These are phyloP conservation scores for Cytospora mali DNA, from an alignment of 2,329 filamentous ascomycete species.

Conservation along the genomic window DNA sequence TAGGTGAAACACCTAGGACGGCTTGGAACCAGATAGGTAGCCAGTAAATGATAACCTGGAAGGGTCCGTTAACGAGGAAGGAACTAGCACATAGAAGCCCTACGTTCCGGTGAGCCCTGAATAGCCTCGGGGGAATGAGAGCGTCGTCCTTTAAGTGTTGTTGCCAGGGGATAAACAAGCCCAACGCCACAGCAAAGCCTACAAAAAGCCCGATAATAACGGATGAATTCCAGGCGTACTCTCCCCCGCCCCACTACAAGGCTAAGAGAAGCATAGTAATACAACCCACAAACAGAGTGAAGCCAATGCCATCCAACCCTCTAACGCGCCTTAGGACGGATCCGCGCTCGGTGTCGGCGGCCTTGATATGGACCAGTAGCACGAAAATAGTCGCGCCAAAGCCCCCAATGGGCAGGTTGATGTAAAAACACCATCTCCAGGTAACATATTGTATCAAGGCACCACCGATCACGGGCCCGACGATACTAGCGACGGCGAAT, in stretches of 20 bases:
- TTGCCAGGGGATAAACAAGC: conserved; percentile 38
- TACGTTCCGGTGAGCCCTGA: conserved; percentile 48
- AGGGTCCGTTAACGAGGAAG: conserved; percentile 46
- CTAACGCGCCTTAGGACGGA: conserved; percentile 41
- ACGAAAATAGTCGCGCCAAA: conserved; percentile 31
- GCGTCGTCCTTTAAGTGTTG: conserved; percentile 47
- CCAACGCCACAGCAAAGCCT: conserved; percentile 30
- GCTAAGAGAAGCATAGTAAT: conserved; percentile 45
- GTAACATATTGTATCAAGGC: neutral
- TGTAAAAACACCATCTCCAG: conserved; percentile 13
- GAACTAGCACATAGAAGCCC: conserved; percentile 44
- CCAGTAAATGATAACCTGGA: conserved; percentile 50
- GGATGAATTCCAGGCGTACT: conserved; percentile 39
- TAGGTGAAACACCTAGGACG: conserved; percentile 43
- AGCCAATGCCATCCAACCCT: conserved; percentile 46
- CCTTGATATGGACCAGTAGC: conserved; percentile 41
- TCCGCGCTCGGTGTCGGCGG: conserved; percentile 36
- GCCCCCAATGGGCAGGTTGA: conserved; percentile 11
- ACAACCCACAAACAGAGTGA: conserved; percentile 41
- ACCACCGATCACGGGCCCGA: conserved; percentile 9
- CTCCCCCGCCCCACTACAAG: conserved; percentile 46
- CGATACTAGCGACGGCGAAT: conserved; percentile 1
- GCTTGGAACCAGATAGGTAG: conserved; percentile 56
- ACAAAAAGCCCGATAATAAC: conserved; percentile 42
- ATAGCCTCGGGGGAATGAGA: conserved; percentile 51